Evolutionary conservation across 352 stramenopile species (phyloP), one percentile per base, ranked within the genome.

Genomic region (Globisporangium orthogonon): DNA sequence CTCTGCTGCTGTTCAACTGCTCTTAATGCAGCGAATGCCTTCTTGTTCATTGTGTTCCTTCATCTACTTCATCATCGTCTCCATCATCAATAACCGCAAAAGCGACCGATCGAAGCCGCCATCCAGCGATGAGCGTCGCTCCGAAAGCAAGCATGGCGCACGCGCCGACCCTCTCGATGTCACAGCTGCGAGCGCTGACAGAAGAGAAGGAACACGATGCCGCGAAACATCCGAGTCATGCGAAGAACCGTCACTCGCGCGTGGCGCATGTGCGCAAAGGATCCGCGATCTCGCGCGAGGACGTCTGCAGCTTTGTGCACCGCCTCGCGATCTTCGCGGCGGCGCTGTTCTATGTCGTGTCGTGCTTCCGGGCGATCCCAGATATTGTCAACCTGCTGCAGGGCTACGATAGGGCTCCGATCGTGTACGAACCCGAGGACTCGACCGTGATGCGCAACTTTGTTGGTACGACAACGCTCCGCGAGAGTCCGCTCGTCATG

Each of bases 401-500:
- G 11, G 52, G 50, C 6, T 18, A 52, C 46, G 30, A 54, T 41
- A 67, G 63, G 23, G 46, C 50, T 14, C 44, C 31, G 40, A 49
- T 54, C 33, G 2, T 47, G 14, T 17, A 4, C 13, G 1, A 0
- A 17, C 0, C 29, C 23, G 39, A 58, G 46, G 61, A 29, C 59
- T 70, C 56, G 3, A 50, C 14, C 50, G 56, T 33, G 50, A 73
- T 53, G 60, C 62, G 17, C 48, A 47, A n/a, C 17, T 48, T 50
- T 44, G 52, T 60, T 23, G 60, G 65, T 13, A 52, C 29, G 6
- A 53, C 53, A 7, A 53, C 61, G 10, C 69, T 83, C 48, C 53
- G 62, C 18, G 59, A 68, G 29, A 79, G 73, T 57, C 57, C 63
- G 0, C 54, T 83, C 0, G 50, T 83, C 9, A 46, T 69, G 17